Percentiles rank a stretch among this genome's conserved stretches.
phyloP scores from a whole-genome alignment of 345 rosid genomes.

The Pugionium cornutum region DNA sequence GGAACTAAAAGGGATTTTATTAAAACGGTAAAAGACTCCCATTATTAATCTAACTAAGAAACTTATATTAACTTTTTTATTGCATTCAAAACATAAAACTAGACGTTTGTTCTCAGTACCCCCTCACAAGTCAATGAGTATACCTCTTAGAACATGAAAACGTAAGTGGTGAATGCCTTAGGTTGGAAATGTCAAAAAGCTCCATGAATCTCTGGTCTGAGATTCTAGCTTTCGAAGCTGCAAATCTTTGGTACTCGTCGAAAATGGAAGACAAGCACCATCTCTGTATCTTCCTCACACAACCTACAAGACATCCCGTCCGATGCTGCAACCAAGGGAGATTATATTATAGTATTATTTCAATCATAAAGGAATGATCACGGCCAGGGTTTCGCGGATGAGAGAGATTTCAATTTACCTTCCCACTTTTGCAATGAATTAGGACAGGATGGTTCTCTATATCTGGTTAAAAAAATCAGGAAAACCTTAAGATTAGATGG shows the following conservation, averaged over 20 bases:
- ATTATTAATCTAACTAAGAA: not conserved
- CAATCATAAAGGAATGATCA: not conserved
- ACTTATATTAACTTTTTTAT: not conserved
- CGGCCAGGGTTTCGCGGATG: not conserved
- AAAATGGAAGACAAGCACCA: conserved; percentile 77
- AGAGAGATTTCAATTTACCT: conserved; percentile 48
- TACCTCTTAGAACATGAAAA: conserved; percentile 50
- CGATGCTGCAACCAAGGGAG: conserved; percentile 54
- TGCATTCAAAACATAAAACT: no score
- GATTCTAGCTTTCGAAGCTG: conserved; percentile 63
- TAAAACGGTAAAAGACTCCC: not conserved
- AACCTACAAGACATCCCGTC: conserved; percentile 73
- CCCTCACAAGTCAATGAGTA: not conserved
- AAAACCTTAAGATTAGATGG: not conserved
- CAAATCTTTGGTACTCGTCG: conserved; percentile 78
- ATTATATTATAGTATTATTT: not conserved
- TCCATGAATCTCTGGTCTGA: conserved; percentile 78
- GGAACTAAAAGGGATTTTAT: not conserved
- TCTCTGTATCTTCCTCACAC: conserved; percentile 72
- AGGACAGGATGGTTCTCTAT: conserved; percentile 67
- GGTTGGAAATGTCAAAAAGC: conserved; percentile 57
- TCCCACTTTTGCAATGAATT: conserved; percentile 82
- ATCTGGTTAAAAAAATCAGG: conserved; percentile 40
- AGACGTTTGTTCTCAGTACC: no score
- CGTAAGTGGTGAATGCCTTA: conserved; percentile 49